A percentile compares a stretch with the other conserved stretches of the same genome.
These are phyloP conservation scores for Oryza rufipogon DNA, from an alignment of 176 grass and related monocot species.

Conservation along the genomic window DNA sequence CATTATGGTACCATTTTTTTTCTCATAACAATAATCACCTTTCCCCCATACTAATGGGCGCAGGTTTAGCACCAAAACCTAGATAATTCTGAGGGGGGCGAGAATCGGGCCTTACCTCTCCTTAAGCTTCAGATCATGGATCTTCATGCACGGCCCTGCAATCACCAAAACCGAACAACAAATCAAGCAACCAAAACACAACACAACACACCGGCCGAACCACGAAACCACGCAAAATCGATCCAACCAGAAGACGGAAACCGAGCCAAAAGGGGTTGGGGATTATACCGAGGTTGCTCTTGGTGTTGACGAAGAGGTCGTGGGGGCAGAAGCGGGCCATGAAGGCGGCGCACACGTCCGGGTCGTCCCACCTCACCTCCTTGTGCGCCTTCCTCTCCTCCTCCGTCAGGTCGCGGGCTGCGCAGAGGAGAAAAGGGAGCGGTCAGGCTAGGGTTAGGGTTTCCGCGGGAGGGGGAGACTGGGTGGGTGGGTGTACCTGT, in stretches of 20 bases:
- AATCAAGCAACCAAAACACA: constrained; percentile 21
- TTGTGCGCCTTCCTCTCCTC: constrained; percentile 84
- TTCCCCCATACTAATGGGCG: background rate
- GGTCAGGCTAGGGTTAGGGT: constrained; percentile 6
- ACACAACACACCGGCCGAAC: background rate
- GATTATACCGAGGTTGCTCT: constrained; percentile 78
- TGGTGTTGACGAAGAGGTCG: constrained; percentile 92
- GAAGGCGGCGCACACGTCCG: constrained; percentile 77
- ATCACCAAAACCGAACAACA: constrained; percentile 8
- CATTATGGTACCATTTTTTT: background rate
- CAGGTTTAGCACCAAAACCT: background rate
- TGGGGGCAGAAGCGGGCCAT: constrained; percentile 89
- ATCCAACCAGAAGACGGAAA: background rate
- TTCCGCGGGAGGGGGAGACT: background rate
- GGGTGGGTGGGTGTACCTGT: constrained; percentile 47
- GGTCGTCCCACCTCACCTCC: constrained; percentile 87
- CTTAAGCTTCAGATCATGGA: constrained; percentile 96
- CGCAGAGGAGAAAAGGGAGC: background rate
- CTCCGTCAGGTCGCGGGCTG: constrained; percentile 91
- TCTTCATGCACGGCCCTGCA: constrained; percentile 76
- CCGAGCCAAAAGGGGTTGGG: too few species aligned
- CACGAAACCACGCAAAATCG: constrained; percentile 9
- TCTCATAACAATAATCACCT: background rate
- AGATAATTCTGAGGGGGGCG: constrained; percentile 13
- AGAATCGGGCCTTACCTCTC: constrained; percentile 58